These are phyloP conservation scores for Diaporthe amygdali DNA, from an alignment of 2,329 filamentous ascomycete species.

Conservation along the genomic window DNA sequence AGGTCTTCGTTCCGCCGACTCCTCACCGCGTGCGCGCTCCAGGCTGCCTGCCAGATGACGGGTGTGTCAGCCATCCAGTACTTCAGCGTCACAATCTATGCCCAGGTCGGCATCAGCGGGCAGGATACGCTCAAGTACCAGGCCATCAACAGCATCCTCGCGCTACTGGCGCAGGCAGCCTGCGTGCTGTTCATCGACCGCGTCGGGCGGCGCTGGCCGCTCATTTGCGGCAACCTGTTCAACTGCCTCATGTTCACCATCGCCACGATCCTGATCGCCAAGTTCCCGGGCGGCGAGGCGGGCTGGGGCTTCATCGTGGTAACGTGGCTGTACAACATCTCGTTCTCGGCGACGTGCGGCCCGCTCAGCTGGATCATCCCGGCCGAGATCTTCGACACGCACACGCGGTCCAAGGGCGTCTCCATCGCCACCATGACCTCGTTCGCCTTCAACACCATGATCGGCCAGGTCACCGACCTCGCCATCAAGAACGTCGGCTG, in stretches of 20 bases:
- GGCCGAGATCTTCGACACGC: slow-evolving; percentile 79
- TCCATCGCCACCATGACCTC: slow-evolving; percentile 75
- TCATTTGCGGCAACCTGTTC: slow-evolving; percentile 74
- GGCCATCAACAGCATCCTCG: slow-evolving; percentile 75
- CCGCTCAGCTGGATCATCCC: slow-evolving; percentile 67
- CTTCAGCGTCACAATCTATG: slow-evolving; percentile 71
- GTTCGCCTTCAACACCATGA: slow-evolving; percentile 69
- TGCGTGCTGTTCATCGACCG: slow-evolving; percentile 74
- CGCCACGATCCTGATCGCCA: slow-evolving; percentile 56
- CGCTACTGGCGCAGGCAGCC: slow-evolving; percentile 69
- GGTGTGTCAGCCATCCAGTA: slow-evolving; percentile 79
- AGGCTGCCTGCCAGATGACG: slow-evolving; percentile 78
- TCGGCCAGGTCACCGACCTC: slow-evolving; percentile 48
- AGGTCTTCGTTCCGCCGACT: slow-evolving; percentile 72
- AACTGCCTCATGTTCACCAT: slow-evolving; percentile 78
- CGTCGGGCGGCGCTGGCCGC: slow-evolving; percentile 72
- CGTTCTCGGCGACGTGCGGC: slow-evolving; percentile 73
- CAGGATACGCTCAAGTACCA: slow-evolving; percentile 75
- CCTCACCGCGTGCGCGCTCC: slow-evolving; percentile 71
- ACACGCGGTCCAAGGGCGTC: slow-evolving; percentile 76
- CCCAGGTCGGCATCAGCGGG: slow-evolving; percentile 70
- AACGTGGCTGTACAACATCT: slow-evolving; percentile 84
- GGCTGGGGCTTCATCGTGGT: slow-evolving; percentile 77
- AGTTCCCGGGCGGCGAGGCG: slow-evolving; percentile 52
- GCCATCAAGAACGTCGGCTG: slow-evolving; percentile 50